Evolutionary conservation across 768 basidiomycete species (phyloP).

Genomic region (Crassisporium funariophilum): DNA sequence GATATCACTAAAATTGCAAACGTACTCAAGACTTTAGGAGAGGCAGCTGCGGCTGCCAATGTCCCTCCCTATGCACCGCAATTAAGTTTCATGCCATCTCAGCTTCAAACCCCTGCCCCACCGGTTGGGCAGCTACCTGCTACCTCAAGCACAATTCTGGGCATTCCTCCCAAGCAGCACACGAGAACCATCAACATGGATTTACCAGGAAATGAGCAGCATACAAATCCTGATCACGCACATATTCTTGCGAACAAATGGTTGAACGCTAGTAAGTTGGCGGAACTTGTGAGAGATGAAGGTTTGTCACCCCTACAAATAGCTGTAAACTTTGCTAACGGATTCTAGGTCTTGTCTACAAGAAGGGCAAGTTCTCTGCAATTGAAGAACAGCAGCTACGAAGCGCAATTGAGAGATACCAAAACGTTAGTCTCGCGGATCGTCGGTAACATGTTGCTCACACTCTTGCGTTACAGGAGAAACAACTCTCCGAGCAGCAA

Average conservation of each 20-base stretch:
- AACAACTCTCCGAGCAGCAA: slow-evolving; percentile 54
- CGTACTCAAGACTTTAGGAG: slow-evolving; percentile 65
- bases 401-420: slow-evolving; percentile 65
- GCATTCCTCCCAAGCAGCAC: slow-evolving; percentile 37
- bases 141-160: slow-evolving; percentile 45
- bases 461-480: slow-evolving; percentile 38
- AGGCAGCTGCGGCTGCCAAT: slow-evolving; percentile 48
- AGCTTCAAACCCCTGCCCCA: slow-evolving; percentile 25
- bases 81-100: slow-evolving; percentile 23
- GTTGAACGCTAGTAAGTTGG: slow-evolving; percentile 69
- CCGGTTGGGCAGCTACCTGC: slow-evolving; percentile 44
- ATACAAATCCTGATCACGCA: slow-evolving; percentile 58
- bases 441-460: neutral
- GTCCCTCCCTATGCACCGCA: slow-evolving; percentile 29
- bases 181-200: slow-evolving; percentile 45
- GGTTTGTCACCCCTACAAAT: slow-evolving; percentile 39
- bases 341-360: slow-evolving; percentile 72
- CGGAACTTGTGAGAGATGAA: slow-evolving; percentile 67
- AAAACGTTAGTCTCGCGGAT: slow-evolving; percentile 41
- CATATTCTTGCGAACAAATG: slow-evolving; percentile 77
- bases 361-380: slow-evolving; percentile 85
- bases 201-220: slow-evolving; percentile 40
- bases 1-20: slow-evolving; percentile 72
- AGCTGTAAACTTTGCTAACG: neutral
- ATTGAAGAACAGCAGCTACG: slow-evolving; percentile 71